phyloP scores from a whole-genome alignment of 2,329 filamentous ascomycete species.

The Penicillium digitatum region DNA sequence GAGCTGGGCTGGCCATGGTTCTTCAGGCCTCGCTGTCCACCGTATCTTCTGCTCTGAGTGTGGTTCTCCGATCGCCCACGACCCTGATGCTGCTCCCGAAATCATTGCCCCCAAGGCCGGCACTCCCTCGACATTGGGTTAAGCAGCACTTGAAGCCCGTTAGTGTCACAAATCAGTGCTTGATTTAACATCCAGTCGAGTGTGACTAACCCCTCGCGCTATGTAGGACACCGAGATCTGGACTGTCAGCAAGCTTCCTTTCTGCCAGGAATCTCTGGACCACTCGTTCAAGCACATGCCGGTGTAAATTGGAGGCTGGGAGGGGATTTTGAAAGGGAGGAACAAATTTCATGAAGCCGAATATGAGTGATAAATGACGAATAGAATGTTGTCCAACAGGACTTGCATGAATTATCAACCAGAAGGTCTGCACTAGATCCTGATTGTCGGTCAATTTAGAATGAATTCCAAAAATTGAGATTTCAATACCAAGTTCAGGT shows the following conservation, averaged over 20 bases:
- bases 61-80: conserved; percentile 66
- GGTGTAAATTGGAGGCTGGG: conserved; percentile 38
- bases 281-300: conserved; percentile 64
- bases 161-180: conserved; percentile 6
- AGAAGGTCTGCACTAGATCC: not conserved
- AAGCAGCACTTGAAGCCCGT: conserved; percentile 65
- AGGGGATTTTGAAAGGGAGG: not conserved
- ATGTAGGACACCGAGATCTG: conserved; percentile 61
- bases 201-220: not conserved
- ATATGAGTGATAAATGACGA: conserved; percentile 2
- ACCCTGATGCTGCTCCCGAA: conserved; percentile 64
- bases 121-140: conserved; percentile 57
- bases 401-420: not conserved
- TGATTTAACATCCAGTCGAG: not conserved
- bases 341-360: not conserved
- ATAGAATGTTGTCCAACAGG: not conserved
- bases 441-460: not conserved
- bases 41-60: conserved; percentile 67
- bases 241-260: conserved; percentile 65
- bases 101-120: conserved; percentile 68
- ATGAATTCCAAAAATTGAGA: too few species aligned
- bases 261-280: conserved; percentile 62
- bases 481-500: too few species aligned
- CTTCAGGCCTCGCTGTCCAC: conserved; percentile 61
- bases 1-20: conserved; percentile 58